Evolutionary conservation across 371 early-diverging fungal species (phyloP).

Genomic region (Mucor mucedo): DNA sequence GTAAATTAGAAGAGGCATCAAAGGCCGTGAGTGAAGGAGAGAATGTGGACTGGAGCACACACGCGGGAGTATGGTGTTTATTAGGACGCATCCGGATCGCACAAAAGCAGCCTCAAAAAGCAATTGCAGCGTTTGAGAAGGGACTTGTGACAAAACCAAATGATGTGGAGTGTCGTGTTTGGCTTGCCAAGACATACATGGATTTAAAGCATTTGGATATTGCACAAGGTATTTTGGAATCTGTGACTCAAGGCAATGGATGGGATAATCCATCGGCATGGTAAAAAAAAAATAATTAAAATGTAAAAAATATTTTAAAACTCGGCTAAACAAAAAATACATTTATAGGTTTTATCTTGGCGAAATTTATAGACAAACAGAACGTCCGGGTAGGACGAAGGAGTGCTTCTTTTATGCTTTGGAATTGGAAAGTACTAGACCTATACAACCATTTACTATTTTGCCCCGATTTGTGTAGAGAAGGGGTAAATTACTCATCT

Average conservation of each 20-base stretch:
- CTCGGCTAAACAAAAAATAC: neutral
- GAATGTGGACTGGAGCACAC: conserved; percentile 55
- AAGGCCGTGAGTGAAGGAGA: conserved; percentile 72
- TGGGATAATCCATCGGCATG: conserved; percentile 69
- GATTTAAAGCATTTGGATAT: conserved; percentile 49
- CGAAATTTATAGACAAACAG: conserved; percentile 57
- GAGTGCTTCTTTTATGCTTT: conserved; percentile 74
- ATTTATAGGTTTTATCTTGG: conserved; percentile 63
- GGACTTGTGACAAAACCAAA: conserved; percentile 52
- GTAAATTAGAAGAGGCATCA: conserved; percentile 63
- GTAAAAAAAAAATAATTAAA: conserved; percentile 34
- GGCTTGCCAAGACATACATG: conserved; percentile 50
- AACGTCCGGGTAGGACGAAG: conserved; percentile 61
- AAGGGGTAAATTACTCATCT: too few species aligned
- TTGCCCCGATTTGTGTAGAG: conserved; percentile 45
- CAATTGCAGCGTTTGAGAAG: conserved; percentile 58
- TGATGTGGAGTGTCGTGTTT: conserved; percentile 51
- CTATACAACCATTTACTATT: conserved; percentile 64
- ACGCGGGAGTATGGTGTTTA: conserved; percentile 63
- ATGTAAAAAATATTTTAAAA: neutral
- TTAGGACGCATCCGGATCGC: conserved; percentile 54
- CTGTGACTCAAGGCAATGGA: conserved; percentile 58
- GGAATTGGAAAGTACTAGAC: conserved; percentile 69
- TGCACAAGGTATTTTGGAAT: conserved; percentile 61
- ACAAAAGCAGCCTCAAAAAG: conserved; percentile 45